Evolutionary conservation across 768 basidiomycete species (phyloP), one percentile per base, ranked within the genome.

Genomic region (Infundibulicybe gibba): DNA sequence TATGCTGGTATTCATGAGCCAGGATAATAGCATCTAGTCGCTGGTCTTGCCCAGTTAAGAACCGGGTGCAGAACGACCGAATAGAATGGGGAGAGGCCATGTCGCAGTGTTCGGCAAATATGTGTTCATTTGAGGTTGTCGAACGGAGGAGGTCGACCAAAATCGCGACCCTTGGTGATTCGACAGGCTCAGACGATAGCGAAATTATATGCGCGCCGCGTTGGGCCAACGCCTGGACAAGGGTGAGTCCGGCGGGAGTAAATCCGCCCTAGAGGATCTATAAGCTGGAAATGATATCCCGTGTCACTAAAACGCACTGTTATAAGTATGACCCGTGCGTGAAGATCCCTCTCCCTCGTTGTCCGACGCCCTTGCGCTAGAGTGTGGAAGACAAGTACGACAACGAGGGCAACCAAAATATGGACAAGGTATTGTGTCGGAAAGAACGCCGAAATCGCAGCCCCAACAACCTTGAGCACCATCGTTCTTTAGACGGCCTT

Each of bases 161-260:
- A 39, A 83, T 72, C 14, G 76, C 66, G 2, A 83, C 74, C 19
- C 76, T 56, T 25, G 76, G 61, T 0, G 80, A 72, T 12, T 77
- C 74, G 16, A 86, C 68, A 1, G 83, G 75, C 38, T 80, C 72
- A 0, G 79, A 72, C 0, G 85, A 76, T 15, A 93, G 77, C 0
- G 85, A 85, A 37, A 94, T 86, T 48, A 93, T 66, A 53, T 89
- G 87, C 14, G 90, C 88, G 11, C 91, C 90, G 38, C 85, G 78
- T 41, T 76, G 64, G 1, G 91, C 89, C 8, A 94, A 66, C 2
- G 66, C 66, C 46, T 85, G 80, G 5, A 90, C 61, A 0, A 90
- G 57, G 0, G 82, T 85, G 8, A 90, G 60, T 2, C 90, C 89
- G 6, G 83, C 62, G 2, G 89, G 80, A 2, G 87, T 85, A 54